Conservation (phyloP, 495 filamentous ascomycete species). For the Xylaria cubensis region DNA sequence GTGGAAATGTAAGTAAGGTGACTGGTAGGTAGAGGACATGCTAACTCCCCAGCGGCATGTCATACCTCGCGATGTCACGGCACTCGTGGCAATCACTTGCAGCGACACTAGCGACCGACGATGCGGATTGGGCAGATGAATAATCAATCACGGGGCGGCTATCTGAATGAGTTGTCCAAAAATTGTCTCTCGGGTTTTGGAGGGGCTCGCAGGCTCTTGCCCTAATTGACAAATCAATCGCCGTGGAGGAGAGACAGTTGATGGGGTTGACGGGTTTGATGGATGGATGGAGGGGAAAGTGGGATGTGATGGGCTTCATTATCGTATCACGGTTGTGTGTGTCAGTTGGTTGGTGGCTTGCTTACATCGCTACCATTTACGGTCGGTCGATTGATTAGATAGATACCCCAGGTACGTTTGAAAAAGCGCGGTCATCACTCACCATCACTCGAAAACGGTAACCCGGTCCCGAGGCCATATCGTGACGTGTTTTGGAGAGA, state of each 20-base stretch:
- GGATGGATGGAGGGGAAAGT: constrained; percentile 3
- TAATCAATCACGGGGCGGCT: constrained; percentile 2
- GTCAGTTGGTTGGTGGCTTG: constrained; percentile 9
- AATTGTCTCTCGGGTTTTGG: constrained; percentile 6
- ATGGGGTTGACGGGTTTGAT: not conserved
- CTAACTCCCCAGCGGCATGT: not conserved
- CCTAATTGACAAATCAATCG: constrained; percentile 27
- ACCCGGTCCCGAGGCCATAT: not conserved
- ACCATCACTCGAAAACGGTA: constrained; percentile 2
- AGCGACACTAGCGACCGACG: constrained; percentile 9
- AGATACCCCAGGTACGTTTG: not conserved
- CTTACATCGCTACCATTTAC: constrained; percentile 9
- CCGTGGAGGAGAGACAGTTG: not conserved
- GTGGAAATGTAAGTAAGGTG: constrained; percentile 6
- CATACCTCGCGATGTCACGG: constrained; percentile 4
- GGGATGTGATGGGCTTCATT: constrained; percentile 11
- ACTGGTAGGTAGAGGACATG: constrained; percentile 8
- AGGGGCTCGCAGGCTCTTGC: constrained; percentile 17
- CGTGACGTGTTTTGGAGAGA: not conserved
- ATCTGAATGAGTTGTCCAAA: constrained; percentile 10
- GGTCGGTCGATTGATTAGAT: not conserved
- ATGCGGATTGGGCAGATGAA: not conserved
- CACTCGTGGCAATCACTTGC: constrained; percentile 22
- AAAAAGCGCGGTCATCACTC: not conserved
- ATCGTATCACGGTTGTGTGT: not conserved